Percentiles rank a stretch among this genome's conserved stretches.
Evolutionary conservation across 169 alveolate species (phyloP).

Genomic region (Babesia bigemina): DNA sequence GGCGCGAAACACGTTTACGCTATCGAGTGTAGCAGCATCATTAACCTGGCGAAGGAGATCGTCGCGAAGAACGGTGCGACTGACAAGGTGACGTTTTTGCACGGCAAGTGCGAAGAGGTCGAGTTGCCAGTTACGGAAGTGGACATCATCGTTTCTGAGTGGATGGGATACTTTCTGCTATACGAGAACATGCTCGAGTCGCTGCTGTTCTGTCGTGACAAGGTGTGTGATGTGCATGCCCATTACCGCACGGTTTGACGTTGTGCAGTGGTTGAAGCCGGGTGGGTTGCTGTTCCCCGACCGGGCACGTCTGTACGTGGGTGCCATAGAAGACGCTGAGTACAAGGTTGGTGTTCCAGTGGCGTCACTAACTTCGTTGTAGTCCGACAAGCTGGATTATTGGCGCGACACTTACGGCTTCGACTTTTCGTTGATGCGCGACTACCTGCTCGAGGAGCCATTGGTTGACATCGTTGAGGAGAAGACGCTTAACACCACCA

Average conservation of each 20-base stretch:
- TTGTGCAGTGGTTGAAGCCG: slow-evolving; percentile 84
- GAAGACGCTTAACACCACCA: slow-evolving; percentile 83
- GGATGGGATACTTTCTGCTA: slow-evolving; percentile 99
- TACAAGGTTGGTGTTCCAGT: slow-evolving; percentile 76
- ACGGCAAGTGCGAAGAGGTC: slow-evolving; percentile 96
- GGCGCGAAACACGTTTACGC: slow-evolving; percentile 98
- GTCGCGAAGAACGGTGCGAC: slow-evolving; percentile 87
- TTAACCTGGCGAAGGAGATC: slow-evolving; percentile 89
- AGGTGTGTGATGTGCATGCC: slow-evolving; percentile 46
- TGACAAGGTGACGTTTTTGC: slow-evolving; percentile 90
- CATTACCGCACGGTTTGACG: not conserved
- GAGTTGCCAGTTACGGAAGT: slow-evolving; percentile 90
- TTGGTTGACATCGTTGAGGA: slow-evolving; percentile 90
- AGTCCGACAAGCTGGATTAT: slow-evolving; percentile 88
- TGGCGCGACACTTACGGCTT: slow-evolving; percentile 96
- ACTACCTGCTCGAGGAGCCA: slow-evolving; percentile 92
- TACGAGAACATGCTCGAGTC: slow-evolving; percentile 97
- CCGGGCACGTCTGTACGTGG: slow-evolving; percentile 89
- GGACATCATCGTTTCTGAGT: slow-evolving; percentile 96
- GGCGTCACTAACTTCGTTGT: not conserved
- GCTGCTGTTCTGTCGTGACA: slow-evolving; percentile 95
- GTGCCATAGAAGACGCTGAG: slow-evolving; percentile 97
- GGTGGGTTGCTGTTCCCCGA: slow-evolving; percentile 97
- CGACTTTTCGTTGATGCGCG: slow-evolving; percentile 90
- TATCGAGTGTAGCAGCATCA: slow-evolving; percentile 95